Evolutionary conservation across 208 protist genomes (phyloP).

Genomic region (Acanthamoeba royreba): DNA sequence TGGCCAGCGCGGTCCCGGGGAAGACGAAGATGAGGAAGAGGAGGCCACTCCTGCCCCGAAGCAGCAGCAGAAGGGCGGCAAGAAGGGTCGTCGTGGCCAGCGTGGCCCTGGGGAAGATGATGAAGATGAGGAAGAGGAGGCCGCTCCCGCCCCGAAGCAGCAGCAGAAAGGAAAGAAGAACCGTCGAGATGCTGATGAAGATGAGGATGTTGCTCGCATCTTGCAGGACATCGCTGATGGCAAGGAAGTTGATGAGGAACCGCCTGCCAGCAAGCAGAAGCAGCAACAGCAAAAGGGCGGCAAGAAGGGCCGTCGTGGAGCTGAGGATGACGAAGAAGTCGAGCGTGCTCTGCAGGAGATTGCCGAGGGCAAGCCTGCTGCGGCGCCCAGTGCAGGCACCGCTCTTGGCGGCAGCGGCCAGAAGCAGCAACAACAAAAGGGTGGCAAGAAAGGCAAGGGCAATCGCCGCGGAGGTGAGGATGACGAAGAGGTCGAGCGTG

Average conservation of each 20-base stretch:
- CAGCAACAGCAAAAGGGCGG: conserved; percentile 11
- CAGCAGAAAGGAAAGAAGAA: neutral
- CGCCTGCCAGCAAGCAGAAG: neutral
- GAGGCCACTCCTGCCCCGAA: too few relatives aligned
- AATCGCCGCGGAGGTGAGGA: neutral
- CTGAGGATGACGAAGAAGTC: neutral
- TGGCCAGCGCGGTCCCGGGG: too few relatives aligned
- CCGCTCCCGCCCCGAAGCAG: neutral
- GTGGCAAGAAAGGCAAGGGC: neutral
- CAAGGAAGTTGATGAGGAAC: neutral
- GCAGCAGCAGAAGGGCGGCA: too few relatives aligned
- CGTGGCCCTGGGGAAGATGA: too few relatives aligned
- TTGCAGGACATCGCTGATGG: neutral
- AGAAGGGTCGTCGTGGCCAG: too few relatives aligned
- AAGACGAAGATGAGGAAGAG: too few relatives aligned
- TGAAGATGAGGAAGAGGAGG: neutral
- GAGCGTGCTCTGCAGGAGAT: neutral
- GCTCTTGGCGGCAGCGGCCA: neutral
- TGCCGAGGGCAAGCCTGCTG: neutral
- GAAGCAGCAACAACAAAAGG: neutral
- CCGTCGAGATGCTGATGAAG: neutral
- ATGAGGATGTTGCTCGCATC: neutral
- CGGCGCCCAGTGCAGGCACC: neutral
- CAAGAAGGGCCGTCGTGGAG: neutral
- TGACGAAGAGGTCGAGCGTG: neutral